Base-by-base conservation (phyloP, 768 basidiomycete genomes). In the Udeniomyces megalosporus region DNA sequence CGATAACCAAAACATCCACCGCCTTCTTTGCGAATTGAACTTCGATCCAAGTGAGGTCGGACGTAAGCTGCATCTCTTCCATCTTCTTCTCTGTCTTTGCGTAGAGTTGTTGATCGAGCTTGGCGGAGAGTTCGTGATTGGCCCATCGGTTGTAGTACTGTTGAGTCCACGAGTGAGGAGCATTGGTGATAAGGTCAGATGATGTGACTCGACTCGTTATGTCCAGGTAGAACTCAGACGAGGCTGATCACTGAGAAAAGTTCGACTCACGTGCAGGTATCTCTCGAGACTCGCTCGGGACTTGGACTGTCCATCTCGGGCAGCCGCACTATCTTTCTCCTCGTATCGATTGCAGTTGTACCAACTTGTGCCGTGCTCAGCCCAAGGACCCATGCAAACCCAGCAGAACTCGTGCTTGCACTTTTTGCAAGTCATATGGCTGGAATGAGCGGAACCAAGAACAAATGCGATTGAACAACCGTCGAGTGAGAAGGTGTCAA, bases 341-440 rank as follows among this genome's bases (percentile, higher is more conserved):
- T 99, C 92, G 73, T 83, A 99, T 31, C 95, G 83, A 66, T 97
- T 96, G 76, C 95, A 99, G 11, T 89, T 91, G 72, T 97, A 97
- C 90, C 90, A 97, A 3, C 85, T 82, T 0, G 91, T 96, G 11
- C 95, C 95, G 68, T 99, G 95, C 70, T 93, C 93, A 35, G 83
- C 81, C 95, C 95, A 99, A 1, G 91, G 88, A 8, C 91, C 93
- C 91, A 96, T 95, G 76, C 95, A 99, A 45, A 99, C 92, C 95
- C 95, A 99, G 73, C 95, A 99, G 74, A 96, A 99, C 68, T 73
- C 73, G 69, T 67, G 73, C 89, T 89, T 93, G 80, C 95, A 97
- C 76, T 96, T 97, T 80, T 95, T 93, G 79, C 95, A 97, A 22
- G 93, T 97, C 93, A 99, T 99, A 74, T 99, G 95, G 78, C 92